Evolutionary conservation across 352 stramenopile species (phyloP), one percentile per base, ranked within the genome.

Genomic region (Peronosclerospora sorghi): DNA sequence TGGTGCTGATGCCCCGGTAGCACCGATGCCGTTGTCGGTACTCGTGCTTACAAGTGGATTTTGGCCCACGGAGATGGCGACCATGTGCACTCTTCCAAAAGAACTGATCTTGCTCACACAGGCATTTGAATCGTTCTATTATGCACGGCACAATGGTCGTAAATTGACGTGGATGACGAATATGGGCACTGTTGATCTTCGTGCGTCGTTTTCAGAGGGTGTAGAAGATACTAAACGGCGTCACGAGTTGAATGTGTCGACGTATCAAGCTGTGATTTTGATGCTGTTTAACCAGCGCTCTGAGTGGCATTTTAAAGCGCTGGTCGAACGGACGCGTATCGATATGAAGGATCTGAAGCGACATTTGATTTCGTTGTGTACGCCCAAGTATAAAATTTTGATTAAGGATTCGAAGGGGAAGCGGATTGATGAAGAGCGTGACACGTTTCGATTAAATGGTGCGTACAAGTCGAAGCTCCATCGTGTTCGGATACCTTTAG

Each of bases 221-320:
- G 49, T 62, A 10, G 69, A 68, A 21, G 56, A 73, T 15, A 49
- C 42, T n/a, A 70, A 70, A 19, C 70, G 80, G 28, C 73, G 81
- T 15, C 86, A 98, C 54, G 95, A 99, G 36, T 62, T 99, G 0
- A 96, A 84, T 34, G 95, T 99, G 18, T 97, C 92, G 15, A 98
- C 95, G 5, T 98, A 98, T 58, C 95, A 98, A 71, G 97, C 97
- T 56, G 96, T 95, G 43, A 97, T 99, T 32, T 69, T 99, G 21
- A 82, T 97, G 56, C 59, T 98, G 5, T 99, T 98, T 72, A 99
- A 99, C 61, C 69, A 85, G 24, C 59, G 68, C 9, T 77, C 83
- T 0, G 53, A 60, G 23, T 88, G 71, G 75, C 51, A 62, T 8
- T 88, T 97, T 40, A 77, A 83, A 14, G 75, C 97, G 8, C 95